phyloP scores from a whole-genome alignment of 345 rosid genomes.

The Acer yangbiense region DNA sequence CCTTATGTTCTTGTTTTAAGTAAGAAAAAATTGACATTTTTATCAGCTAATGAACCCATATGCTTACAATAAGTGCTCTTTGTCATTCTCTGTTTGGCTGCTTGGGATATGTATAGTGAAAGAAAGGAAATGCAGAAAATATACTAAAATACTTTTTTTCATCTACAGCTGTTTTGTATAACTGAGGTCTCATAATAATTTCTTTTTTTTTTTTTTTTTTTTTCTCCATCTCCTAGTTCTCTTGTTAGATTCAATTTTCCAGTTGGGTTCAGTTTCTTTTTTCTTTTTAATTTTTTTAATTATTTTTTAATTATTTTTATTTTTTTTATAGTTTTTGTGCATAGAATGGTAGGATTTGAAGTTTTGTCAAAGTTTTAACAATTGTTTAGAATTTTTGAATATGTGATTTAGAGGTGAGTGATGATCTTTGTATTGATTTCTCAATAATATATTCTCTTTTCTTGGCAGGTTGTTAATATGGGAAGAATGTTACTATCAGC shows the following conservation, averaged over 20 bases:
- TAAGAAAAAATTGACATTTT: slow-evolving; percentile 13
- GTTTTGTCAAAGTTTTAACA: not conserved
- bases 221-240: not conserved
- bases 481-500: slow-evolving; percentile 79
- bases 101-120: slow-evolving; percentile 10
- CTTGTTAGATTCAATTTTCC: not conserved
- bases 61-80: slow-evolving; percentile 21
- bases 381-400: not conserved
- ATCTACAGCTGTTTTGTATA: not conserved
- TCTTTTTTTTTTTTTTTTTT: not conserved
- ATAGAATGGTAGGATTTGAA: not conserved
- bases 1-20: slow-evolving; percentile 25
- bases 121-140: not conserved
- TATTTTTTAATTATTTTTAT: not conserved
- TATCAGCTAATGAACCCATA: slow-evolving; percentile 18
- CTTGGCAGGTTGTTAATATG: slow-evolving; percentile 80
- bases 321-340: not conserved
- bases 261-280: too few relatives aligned
- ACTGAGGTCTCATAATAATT: not conserved
- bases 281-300: too few relatives aligned
- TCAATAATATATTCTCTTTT: not conserved
- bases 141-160: slow-evolving; percentile 1
- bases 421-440: slow-evolving; percentile 1
- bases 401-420: not conserved
- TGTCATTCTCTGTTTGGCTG: slow-evolving; percentile 27